A percentile compares a stretch with the other conserved stretches of the same genome.
Conservation (phyloP, 139 green algal species). For the Auxenochlorella pyrenoidosa region DNA sequence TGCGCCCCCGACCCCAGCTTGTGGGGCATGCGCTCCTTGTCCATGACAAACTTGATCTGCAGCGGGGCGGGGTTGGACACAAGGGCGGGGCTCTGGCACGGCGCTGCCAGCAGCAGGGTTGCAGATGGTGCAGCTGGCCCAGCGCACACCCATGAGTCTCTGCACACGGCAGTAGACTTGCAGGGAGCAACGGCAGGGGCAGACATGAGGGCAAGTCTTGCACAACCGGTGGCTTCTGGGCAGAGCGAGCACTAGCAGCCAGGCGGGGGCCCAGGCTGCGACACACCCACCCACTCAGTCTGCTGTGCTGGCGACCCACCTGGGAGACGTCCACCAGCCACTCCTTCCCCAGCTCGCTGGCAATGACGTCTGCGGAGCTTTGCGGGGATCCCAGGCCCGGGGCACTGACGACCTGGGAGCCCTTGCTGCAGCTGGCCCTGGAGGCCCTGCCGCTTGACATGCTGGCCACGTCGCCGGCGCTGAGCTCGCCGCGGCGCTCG, state of each 20-base stretch:
- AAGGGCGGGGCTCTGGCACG: no score
- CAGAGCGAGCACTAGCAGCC: no score
- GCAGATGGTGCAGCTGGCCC: no score
- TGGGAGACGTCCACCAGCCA: conserved; percentile 16
- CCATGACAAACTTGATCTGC: conserved; percentile 10
- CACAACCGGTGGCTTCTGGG: no score
- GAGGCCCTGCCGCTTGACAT: background rate
- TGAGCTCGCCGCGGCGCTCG: background rate
- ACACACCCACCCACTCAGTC: no score
- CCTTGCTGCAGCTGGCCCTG: background rate
- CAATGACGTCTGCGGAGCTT: background rate
- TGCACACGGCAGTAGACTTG: no score
- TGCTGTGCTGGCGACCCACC: background rate
- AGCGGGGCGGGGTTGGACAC: no score
- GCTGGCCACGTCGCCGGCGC: background rate
- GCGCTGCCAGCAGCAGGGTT: no score
- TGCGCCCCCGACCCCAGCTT: background rate
- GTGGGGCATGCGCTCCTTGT: background rate
- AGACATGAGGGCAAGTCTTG: no score
- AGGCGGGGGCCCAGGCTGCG: no score
- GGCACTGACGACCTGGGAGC: background rate
- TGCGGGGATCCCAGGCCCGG: background rate
- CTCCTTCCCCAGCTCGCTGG: background rate
- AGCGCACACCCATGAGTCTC: no score
- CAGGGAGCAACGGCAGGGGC: no score